Evolutionary conservation across 106 monocot genomes (phyloP).

Genomic region (Agapanthus africanus): DNA sequence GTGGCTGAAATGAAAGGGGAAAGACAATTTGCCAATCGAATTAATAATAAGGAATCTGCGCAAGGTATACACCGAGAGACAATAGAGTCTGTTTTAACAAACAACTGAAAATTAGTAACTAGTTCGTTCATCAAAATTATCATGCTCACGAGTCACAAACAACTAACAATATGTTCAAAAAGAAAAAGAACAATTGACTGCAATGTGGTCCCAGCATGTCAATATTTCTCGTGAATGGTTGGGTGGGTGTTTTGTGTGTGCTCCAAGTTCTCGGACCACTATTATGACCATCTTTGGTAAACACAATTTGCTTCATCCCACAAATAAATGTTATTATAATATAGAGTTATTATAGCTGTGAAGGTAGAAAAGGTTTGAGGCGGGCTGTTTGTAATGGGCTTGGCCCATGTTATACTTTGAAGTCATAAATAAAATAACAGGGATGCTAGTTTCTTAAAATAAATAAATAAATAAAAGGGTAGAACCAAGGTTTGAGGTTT

Average conservation of each 20-base stretch:
- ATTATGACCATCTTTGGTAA: not conserved
- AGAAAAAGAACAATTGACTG: too few relatives aligned
- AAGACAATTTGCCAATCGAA: not conserved
- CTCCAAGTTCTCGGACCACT: not conserved
- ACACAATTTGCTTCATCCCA: not conserved
- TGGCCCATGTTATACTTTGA: too few relatives aligned
- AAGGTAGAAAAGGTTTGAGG: too few relatives aligned
- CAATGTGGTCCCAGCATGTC: not conserved
- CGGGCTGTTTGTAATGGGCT: too few relatives aligned
- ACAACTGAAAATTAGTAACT: not conserved
- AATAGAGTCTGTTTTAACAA: not conserved
- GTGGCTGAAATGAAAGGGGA: constrained; percentile 46
- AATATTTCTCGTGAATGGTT: not conserved
- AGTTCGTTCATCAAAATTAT: not conserved
- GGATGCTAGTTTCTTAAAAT: too few relatives aligned
- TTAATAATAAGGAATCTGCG: not conserved
- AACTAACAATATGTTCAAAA: not conserved
- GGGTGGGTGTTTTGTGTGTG: not conserved
- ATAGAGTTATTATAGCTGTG: not conserved
- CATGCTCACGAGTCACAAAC: not conserved
- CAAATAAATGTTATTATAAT: too few relatives aligned
- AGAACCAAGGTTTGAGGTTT: too few relatives aligned
- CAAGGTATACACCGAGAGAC: not conserved
- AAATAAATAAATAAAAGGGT: too few relatives aligned
- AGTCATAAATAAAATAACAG: too few relatives aligned